A percentile compares a stretch with the other conserved stretches of the same genome.
These are phyloP conservation scores for Bruguiera sexangula DNA, from an alignment of 345 rosid species.

Conservation along the genomic window DNA sequence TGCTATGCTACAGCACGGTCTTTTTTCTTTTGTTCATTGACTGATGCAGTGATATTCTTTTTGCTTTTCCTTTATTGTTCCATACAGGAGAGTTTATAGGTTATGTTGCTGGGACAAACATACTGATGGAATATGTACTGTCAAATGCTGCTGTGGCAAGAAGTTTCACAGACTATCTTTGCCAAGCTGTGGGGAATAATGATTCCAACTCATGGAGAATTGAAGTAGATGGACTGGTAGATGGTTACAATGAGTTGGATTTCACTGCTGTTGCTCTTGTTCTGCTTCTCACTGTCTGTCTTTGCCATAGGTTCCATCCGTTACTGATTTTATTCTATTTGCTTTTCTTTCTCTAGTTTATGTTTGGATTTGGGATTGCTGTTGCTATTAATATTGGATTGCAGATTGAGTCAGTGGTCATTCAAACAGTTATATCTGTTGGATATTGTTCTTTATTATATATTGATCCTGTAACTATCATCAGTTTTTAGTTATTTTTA, in stretches of 20 bases:
- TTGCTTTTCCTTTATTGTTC: not conserved
- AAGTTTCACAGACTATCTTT: constrained; percentile 74
- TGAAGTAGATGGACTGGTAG: constrained; percentile 48
- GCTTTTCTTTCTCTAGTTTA: not conserved
- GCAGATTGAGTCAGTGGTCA: constrained; percentile 12
- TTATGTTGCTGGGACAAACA: constrained; percentile 85
- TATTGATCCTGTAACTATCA: not conserved
- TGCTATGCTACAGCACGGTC: not conserved
- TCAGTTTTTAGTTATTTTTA: not conserved
- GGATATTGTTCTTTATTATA: not conserved
- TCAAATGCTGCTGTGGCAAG: constrained; percentile 95
- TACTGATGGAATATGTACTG: constrained; percentile 85
- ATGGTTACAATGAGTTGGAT: constrained; percentile 77
- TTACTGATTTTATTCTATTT: not conserved
- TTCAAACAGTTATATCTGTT: not conserved
- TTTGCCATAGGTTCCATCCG: constrained; percentile 66
- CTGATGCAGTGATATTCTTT: not conserved
- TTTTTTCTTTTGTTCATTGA: constrained; percentile 13
- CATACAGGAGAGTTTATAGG: constrained; percentile 77
- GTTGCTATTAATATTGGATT: constrained; percentile 3
- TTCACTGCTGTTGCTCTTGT: constrained; percentile 76
- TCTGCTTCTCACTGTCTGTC: constrained; percentile 80
- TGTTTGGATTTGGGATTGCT: constrained; percentile 1
- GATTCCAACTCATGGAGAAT: constrained; percentile 67
- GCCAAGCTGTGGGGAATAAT: constrained; percentile 57